Conservation (phyloP, 345 rosid species). For the Pistacia vera region DNA sequence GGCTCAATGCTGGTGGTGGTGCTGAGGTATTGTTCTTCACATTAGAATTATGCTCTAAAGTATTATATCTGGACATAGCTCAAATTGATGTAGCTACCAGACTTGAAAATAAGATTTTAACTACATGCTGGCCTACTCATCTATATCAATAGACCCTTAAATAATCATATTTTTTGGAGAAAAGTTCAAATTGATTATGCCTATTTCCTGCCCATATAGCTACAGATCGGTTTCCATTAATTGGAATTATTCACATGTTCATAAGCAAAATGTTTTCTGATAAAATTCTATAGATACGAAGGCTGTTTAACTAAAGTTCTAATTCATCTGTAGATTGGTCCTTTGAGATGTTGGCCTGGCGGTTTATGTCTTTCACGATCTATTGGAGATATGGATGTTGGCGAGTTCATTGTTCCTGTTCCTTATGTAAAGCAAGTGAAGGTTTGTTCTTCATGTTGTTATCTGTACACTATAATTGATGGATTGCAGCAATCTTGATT, state of each 20-base stretch:
- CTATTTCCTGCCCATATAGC: not conserved
- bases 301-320: constrained; percentile 24
- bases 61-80: not conserved
- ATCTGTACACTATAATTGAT: constrained; percentile 10
- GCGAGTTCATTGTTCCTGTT: constrained; percentile 96
- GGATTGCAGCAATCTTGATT: constrained; percentile 3
- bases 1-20: constrained; percentile 97
- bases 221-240: constrained; percentile 3
- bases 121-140: not conserved
- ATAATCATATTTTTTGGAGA: constrained; percentile 3
- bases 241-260: not conserved
- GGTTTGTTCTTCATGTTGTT: constrained; percentile 48
- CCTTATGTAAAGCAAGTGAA: constrained; percentile 98
- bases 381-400: constrained; percentile 95
- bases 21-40: constrained; percentile 68
- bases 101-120: constrained; percentile 2
- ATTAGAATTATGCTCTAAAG: constrained; percentile 6
- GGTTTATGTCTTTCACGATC: constrained; percentile 99
- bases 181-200: not conserved
- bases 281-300: constrained; percentile 11
- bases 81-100: constrained; percentile 4
- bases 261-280: not conserved
- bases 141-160: not conserved
- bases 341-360: constrained; percentile 99
- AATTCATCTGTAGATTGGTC: constrained; percentile 78